A percentile compares a stretch with the other conserved stretches of the same genome.
Evolutionary conservation across 495 filamentous ascomycete species (phyloP).

Genomic region (Hyaloscypha hepaticicola): DNA sequence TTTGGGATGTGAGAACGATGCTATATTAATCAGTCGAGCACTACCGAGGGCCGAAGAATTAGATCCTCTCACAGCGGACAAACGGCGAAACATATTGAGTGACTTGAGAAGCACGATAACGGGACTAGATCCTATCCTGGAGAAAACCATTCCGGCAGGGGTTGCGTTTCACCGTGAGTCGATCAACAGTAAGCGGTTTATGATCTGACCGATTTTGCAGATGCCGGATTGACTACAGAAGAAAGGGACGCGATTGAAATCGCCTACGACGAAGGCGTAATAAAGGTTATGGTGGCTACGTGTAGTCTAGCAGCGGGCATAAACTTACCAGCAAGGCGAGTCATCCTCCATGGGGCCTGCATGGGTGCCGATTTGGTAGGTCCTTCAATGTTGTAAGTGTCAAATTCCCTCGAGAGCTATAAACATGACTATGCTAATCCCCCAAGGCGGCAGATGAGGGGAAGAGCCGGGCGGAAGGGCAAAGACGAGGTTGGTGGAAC

Average conservation of each 20-base stretch:
- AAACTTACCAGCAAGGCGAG: slow-evolving; percentile 71
- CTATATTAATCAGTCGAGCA: slow-evolving; percentile 60
- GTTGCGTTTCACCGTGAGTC: slow-evolving; percentile 72
- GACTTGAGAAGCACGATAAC: slow-evolving; percentile 66
- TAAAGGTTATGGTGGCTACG: slow-evolving; percentile 77
- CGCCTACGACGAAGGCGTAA: slow-evolving; percentile 67
- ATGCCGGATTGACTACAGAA: slow-evolving; percentile 77
- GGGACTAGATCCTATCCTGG: slow-evolving; percentile 66
- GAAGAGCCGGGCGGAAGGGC: slow-evolving; percentile 78
- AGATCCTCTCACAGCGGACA: slow-evolving; percentile 50
- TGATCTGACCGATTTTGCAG: slow-evolving; percentile 32
- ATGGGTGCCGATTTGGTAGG: slow-evolving; percentile 79
- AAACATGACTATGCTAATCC: neutral
- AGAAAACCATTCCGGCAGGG: slow-evolving; percentile 61
- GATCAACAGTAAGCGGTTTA: neutral
- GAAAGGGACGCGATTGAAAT: slow-evolving; percentile 73
- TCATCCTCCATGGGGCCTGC: slow-evolving; percentile 74
- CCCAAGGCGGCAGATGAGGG: slow-evolving; percentile 79
- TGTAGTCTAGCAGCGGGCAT: slow-evolving; percentile 85
- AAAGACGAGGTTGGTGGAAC: slow-evolving; percentile 81
- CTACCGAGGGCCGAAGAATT: slow-evolving; percentile 49
- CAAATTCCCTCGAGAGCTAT: neutral
- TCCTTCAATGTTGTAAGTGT: slow-evolving; percentile 67
- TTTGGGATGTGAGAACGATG: slow-evolving; percentile 61
- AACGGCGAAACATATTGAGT: slow-evolving; percentile 63